Evolutionary conservation across 176 grass and related monocot genomes (phyloP).

Genomic region (Avena atlantica): DNA sequence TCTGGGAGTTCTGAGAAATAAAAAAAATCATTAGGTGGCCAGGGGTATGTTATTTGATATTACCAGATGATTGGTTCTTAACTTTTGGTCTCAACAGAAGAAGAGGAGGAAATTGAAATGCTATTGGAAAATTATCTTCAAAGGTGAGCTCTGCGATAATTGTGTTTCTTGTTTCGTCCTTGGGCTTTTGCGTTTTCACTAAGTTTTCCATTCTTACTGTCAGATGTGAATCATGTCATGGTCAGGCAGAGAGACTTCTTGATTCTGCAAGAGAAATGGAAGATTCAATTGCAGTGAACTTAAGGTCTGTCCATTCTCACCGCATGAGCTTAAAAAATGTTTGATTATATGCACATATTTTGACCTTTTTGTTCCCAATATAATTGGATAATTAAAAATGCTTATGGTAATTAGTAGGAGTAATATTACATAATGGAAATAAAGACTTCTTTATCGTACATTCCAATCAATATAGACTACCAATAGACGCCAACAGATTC

Average conservation of each 20-base stretch:
- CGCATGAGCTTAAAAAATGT: background rate
- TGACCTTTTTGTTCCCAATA: background rate
- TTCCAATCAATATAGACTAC: background rate
- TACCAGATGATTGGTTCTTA: conserved; percentile 12
- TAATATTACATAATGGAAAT: conserved; percentile 14
- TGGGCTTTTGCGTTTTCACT: conserved; percentile 15
- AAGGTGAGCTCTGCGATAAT: conserved; percentile 60
- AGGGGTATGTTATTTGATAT: background rate
- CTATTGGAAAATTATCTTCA: conserved; percentile 97
- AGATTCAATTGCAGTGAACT: conserved; percentile 97
- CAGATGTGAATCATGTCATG: conserved; percentile 98
- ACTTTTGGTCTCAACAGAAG: conserved; percentile 65
- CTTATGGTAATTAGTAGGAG: background rate
- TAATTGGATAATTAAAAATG: background rate
- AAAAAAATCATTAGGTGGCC: background rate
- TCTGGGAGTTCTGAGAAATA: background rate
- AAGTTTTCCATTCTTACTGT: conserved; percentile 37
- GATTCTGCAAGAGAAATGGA: conserved; percentile 99
- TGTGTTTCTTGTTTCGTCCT: conserved; percentile 27
- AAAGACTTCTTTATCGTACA: background rate
- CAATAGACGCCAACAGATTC: no score
- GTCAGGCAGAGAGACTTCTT: conserved; percentile 97
- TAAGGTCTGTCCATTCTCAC: conserved; percentile 65
- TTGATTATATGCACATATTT: background rate
- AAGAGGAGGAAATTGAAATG: conserved; percentile 99